Evolutionary conservation across 352 stramenopile species (phyloP), one percentile per base, ranked within the genome.

Genomic region (Phytophthora pluvialis): DNA sequence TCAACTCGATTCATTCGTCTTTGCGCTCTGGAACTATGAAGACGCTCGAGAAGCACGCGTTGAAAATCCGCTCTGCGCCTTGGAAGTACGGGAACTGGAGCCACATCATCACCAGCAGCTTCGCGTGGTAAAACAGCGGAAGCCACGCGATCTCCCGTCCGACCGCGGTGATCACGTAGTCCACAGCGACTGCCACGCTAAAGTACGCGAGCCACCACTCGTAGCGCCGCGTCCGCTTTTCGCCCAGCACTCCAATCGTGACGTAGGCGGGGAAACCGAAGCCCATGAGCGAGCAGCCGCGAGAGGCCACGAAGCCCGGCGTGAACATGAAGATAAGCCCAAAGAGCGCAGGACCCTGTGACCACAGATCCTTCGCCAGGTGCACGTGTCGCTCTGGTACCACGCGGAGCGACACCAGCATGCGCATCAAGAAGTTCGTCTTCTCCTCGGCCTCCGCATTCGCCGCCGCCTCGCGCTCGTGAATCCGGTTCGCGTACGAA

Each of bases 11-110:
- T 81, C 49, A 87, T 47, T 88, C 68, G 25, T 75, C 57, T 64
- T 82, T 83, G 36, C 21, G 12, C 29, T 75, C 44, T 29, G 77
- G 73, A 48, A 77, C 55, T 50, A 95, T 75, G 57, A 96, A 95
- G 12, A 96, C 72, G 28, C 82, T 95, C 31, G 75, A 68, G 51
- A 95, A 92, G 36, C 57, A 71, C 11, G 70, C 51, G 58, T 97
- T 89, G 49, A 96, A 96, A 60, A 97, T 86, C 40, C 71, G 74
- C 54, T 95, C 74, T 0, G 87, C 88, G 12, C 89, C 89, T 38
- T 88, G 87, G 58, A 97, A 97, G 73, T 97, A 96, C 35, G 89
- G 89, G 62, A 97, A 94, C 69, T 97, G 89, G 11, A 97, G 86
- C 86, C 86, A 96, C 72, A 97, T 81, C 71, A 94, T 83, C 35